Conservation (phyloP, 148 eudicot species). For the Beta vulgaris region DNA sequence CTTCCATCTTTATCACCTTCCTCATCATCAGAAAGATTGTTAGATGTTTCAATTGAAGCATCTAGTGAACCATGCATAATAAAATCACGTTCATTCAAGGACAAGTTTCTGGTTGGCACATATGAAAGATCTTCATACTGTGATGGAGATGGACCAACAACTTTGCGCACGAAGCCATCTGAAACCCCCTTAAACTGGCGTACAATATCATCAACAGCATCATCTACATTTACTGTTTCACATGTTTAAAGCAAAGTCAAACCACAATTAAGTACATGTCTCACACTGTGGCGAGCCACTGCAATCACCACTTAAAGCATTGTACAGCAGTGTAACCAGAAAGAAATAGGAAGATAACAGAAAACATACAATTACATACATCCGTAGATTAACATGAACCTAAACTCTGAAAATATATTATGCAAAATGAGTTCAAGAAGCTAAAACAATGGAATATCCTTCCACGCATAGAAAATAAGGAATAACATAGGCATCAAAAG, state of each 20-base stretch:
- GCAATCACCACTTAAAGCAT: not conserved
- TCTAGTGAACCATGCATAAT: conserved; percentile 44
- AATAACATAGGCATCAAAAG: not conserved
- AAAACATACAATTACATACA: not conserved
- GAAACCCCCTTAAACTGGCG: conserved; percentile 97
- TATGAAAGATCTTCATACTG: conserved; percentile 38
- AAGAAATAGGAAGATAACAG: not conserved
- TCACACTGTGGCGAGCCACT: not conserved
- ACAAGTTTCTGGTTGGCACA: conserved; percentile 43
- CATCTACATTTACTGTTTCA: conserved; percentile 84
- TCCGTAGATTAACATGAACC: not conserved
- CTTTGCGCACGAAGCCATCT: conserved; percentile 77
- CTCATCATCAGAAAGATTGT: conserved; percentile 62
- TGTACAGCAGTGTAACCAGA: not conserved
- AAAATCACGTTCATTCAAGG: conserved; percentile 54
- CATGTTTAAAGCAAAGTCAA: not conserved
- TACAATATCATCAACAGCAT: conserved; percentile 94
- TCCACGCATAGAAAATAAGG: not conserved
- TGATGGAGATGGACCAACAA: conserved; percentile 56
- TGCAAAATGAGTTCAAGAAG: conserved; percentile 2
- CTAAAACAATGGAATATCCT: not conserved
- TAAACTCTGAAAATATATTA: not conserved
- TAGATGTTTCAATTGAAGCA: conserved; percentile 48
- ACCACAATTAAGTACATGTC: not conserved
- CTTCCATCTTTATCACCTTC: conserved; percentile 56